Evolutionary conservation across 495 filamentous ascomycete species (phyloP), one percentile per base, ranked within the genome.

Genomic region (Astrothelium subdiscretum): DNA sequence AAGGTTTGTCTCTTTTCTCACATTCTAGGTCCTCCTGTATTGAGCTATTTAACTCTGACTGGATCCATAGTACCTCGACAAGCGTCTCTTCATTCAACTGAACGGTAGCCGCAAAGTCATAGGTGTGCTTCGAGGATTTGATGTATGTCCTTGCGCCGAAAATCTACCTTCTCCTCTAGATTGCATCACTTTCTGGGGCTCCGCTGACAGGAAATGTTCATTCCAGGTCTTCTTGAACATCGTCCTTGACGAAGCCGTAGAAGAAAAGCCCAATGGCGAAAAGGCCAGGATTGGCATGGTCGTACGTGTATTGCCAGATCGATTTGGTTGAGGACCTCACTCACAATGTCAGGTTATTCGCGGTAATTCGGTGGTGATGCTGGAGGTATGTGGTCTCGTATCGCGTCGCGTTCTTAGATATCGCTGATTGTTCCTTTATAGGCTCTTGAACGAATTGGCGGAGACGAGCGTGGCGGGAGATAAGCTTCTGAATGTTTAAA

Each of bases 101-200:
- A 97, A 98, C 78, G 94, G 95, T 72, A 92, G 90, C 76, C 88
- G 94, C 71, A 96, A 95, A 78, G 95, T 98, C 67, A 88, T 96
- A 74, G 94, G 94, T 66, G 84, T 96, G 42, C 82, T 98, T 51
- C 82, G 94, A 67, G 94, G 94, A 63, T 98, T 97, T 75, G 94
- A 98, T 85, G 94, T 97, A 77, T 59, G 86, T 69, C 2, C 27
- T 59, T 27, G 40, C 10, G 38, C 32, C 11, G 32, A 22, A 43
- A 35, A 31, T 59, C 27, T 35, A 58, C 64, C 52, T n/a, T 11
- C 24, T 59, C 2, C 13, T 11, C 12, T n/a, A 24, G 44, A 24
- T 15, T 43, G 26, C 0, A 32, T 52, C 4, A 64, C 42, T 44
- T 20, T 42, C 54, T n/a, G n/a, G n/a, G n/a, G n/a, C 20, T 43